phyloP scores from a whole-genome alignment of 106 monocot species.

The Hemerocallis citrina region DNA sequence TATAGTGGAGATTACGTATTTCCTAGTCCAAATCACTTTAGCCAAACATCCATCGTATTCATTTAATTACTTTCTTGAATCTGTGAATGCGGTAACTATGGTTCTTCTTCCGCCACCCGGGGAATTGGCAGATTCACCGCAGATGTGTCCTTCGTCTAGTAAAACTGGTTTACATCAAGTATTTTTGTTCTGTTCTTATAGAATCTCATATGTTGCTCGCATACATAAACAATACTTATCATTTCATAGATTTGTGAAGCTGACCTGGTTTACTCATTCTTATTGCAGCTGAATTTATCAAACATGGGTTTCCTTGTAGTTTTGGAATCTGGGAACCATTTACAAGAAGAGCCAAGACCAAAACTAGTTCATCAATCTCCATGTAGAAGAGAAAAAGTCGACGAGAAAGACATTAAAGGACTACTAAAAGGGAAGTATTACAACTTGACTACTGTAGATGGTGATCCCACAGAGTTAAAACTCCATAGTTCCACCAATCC shows the following conservation, averaged over 20 bases:
- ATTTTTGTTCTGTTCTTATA: too few species aligned
- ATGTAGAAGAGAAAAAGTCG: constrained; percentile 14
- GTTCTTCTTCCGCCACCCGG: too few species aligned
- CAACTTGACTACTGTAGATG: constrained; percentile 31
- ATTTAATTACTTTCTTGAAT: too few species aligned
- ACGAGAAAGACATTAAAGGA: constrained; percentile 22
- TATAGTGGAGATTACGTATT: too few species aligned
- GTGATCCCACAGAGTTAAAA: constrained; percentile 14
- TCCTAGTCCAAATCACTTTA: too few species aligned
- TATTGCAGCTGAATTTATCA: constrained; percentile 14
- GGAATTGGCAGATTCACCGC: too few species aligned
- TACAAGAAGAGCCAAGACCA: constrained; percentile 6
- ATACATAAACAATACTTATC: not conserved
- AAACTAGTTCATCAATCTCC: constrained; percentile 15
- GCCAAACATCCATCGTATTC: too few species aligned
- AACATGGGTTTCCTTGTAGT: constrained; percentile 44
- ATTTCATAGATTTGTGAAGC: not conserved
- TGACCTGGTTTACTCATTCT: not conserved
- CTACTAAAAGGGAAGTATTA: constrained; percentile 16
- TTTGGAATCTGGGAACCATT: constrained; percentile 20
- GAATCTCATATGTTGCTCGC: too few species aligned
- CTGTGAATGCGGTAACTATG: too few species aligned
- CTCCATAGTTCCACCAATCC: constrained; percentile 27
- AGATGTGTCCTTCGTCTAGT: too few species aligned
- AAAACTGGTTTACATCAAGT: too few species aligned